Conservation (phyloP, 495 filamentous ascomycete species). For the Lasiosphaeria ovina region DNA sequence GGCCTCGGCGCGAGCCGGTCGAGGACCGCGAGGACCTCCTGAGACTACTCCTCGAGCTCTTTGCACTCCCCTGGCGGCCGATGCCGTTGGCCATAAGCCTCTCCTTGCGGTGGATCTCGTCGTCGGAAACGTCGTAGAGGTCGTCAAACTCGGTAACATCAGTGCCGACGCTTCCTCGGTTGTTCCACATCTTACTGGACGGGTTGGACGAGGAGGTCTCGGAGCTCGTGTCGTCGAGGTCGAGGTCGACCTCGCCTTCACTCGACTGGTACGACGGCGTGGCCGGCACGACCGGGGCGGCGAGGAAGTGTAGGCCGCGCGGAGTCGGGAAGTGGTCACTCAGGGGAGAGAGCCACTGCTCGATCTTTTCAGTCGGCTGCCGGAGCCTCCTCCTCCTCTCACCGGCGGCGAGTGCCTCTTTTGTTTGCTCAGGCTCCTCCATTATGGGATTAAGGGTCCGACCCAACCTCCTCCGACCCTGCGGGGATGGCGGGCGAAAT, state of each 20-base stretch:
- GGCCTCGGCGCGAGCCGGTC: slow-evolving; percentile 39
- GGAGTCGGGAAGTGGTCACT: slow-evolving; percentile 63
- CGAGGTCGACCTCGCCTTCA: slow-evolving; percentile 30
- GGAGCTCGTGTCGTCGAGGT: slow-evolving; percentile 46
- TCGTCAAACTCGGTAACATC: slow-evolving; percentile 73
- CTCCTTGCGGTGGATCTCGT: slow-evolving; percentile 38
- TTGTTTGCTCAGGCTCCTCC: slow-evolving; percentile 56
- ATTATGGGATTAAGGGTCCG: slow-evolving; percentile 81
- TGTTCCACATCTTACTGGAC: slow-evolving; percentile 55
- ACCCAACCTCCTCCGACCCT: slow-evolving; percentile 60
- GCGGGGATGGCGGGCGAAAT: slow-evolving; percentile 65
- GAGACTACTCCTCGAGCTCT: slow-evolving; percentile 22
- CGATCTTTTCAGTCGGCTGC: slow-evolving; percentile 50
- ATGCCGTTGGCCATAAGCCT: slow-evolving; percentile 36
- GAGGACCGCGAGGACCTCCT: slow-evolving; percentile 28
- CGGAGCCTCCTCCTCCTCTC: slow-evolving; percentile 35
- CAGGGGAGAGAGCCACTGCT: slow-evolving; percentile 55
- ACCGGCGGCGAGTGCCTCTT: slow-evolving; percentile 13
- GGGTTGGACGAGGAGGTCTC: slow-evolving; percentile 48
- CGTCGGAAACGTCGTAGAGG: slow-evolving; percentile 80
- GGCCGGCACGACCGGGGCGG: slow-evolving; percentile 50
- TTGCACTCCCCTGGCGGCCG: slow-evolving; percentile 31
- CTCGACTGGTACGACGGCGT: slow-evolving; percentile 41
- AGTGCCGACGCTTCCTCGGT: slow-evolving; percentile 50
- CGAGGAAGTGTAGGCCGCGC: slow-evolving; percentile 55